phyloP scores from a whole-genome alignment of 2,329 filamentous ascomycete species.

The Grosmannia huntii region DNA sequence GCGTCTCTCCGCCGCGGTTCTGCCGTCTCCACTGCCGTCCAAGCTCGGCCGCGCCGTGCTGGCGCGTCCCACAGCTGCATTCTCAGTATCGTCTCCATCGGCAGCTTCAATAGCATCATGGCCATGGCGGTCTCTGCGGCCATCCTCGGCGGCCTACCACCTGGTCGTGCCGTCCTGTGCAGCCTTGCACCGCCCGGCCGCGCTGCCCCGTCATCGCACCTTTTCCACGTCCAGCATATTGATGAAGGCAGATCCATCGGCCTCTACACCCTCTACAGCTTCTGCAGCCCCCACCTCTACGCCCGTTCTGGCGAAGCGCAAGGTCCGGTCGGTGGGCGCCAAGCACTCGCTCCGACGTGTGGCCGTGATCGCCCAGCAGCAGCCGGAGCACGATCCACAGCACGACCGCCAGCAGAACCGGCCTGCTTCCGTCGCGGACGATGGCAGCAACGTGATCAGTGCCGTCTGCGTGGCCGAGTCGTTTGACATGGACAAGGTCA shows the following conservation, averaged over 20 bases:
- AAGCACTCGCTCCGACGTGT: slow-evolving; percentile 71
- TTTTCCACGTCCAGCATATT: slow-evolving; percentile 56
- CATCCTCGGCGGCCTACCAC: neutral
- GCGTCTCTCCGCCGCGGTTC: neutral
- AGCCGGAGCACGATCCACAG: slow-evolving; percentile 19
- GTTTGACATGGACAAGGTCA: slow-evolving; percentile 50
- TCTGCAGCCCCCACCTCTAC: too few species aligned
- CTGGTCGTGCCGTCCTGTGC: neutral
- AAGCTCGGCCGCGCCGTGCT: neutral
- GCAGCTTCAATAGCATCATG: neutral
- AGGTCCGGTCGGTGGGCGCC: slow-evolving; percentile 10
- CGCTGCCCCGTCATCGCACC: slow-evolving; percentile 40
- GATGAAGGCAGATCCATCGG: slow-evolving; percentile 33
- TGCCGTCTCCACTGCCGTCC: neutral
- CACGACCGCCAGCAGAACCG: neutral
- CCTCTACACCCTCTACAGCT: too few species aligned
- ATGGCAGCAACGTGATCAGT: slow-evolving; percentile 34
- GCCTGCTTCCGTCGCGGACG: slow-evolving; percentile 1
- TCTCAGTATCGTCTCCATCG: neutral
- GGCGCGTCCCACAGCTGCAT: neutral
- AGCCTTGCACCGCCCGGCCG: slow-evolving; percentile 33
- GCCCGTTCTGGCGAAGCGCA: slow-evolving; percentile 9
- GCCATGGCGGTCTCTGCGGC: neutral
- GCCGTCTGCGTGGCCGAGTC: slow-evolving; percentile 51
- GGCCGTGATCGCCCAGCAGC: slow-evolving; percentile 69